Evolutionary conservation across 2,329 filamentous ascomycete genomes (phyloP), one percentile per base, ranked within the genome.

Genomic region (Claviceps maximensis): DNA sequence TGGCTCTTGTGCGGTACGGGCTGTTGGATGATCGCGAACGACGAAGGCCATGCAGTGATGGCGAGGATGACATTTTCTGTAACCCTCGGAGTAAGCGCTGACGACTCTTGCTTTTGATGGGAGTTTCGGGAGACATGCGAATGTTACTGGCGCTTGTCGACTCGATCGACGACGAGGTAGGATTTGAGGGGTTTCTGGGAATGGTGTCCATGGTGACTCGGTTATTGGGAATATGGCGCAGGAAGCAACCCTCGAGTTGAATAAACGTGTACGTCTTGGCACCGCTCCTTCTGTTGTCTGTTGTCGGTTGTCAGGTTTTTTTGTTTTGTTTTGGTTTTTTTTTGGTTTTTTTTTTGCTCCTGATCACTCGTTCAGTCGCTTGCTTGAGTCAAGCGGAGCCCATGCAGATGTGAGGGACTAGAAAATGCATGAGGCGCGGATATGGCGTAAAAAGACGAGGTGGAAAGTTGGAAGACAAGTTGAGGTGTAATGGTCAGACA

Each of bases 1-100:
- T 75, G 47, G 69, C 70, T n/a, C 71, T 67, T 41, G 65, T 67
- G 58, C 81, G 71, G 74, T 89, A 83, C 10, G 84, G 80, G 61
- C 84, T 86, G 62, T 79, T 83, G 54, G 80, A 77, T 7, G 87
- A 84, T 53, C 82, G 77, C 27, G 80, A 72, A 55, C 85, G 79
- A 53, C 81, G 77, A 52, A 82, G 67, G 54, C 79, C 78, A 42
- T 78, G 74, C 50, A 95, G 71, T 17, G 86, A 87, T 1, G 86
- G 83, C 7, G 84, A 88, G 0, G 89, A 95, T 12, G 87, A 84
- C 62, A 94, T 91, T 54, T 87, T 83, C 57, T 91, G 84, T 49
- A 95, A 76, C 33, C 83, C 81, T 57, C 83, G 82, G 19, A 94
- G 72, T 36, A 95, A 69, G 55, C 83, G 80, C 60, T 83, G 80